A percentile compares a stretch with the other conserved stretches of the same genome.
phyloP scores from a whole-genome alignment of 352 stramenopile species.

The Pelagophyceae sp. region DNA sequence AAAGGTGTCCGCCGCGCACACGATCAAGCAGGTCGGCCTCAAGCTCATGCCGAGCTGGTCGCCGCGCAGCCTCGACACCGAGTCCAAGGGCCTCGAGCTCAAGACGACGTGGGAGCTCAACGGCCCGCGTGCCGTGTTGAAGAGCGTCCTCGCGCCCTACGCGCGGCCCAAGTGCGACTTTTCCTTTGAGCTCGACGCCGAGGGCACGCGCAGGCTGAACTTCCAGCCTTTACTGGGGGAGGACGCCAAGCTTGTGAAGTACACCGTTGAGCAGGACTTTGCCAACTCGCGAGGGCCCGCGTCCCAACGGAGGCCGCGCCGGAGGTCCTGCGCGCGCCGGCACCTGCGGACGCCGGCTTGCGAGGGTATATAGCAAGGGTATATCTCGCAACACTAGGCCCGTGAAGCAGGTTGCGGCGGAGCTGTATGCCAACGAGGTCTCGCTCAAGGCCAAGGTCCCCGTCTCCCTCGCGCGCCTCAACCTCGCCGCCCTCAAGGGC shows the following conservation, averaged over 20 bases:
- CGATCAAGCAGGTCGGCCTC: not conserved
- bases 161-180: not conserved
- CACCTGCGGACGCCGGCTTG: too few relatives aligned
- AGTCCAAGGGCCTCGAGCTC: not conserved
- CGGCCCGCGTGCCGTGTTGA: not conserved
- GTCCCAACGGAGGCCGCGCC: too few relatives aligned
- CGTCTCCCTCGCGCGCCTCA: not conserved
- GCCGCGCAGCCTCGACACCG: not conserved
- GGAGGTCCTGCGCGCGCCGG: too few relatives aligned
- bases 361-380: too few relatives aligned
- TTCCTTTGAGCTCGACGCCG: not conserved
- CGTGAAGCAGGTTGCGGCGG: not conserved
- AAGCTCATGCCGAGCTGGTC: not conserved
- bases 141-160: not conserved
- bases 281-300: too few relatives aligned
- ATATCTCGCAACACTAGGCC: too few relatives aligned
- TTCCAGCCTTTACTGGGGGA: not conserved
- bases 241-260: not conserved
- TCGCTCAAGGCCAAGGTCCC: not conserved
- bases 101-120: not conserved
- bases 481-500: not conserved
- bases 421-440: not conserved
- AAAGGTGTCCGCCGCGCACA: not conserved
- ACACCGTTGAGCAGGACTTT: not conserved
- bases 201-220: not conserved